Evolutionary conservation across 768 basidiomycete genomes (phyloP).

Genomic region (Sistotremastrum suecicum): DNA sequence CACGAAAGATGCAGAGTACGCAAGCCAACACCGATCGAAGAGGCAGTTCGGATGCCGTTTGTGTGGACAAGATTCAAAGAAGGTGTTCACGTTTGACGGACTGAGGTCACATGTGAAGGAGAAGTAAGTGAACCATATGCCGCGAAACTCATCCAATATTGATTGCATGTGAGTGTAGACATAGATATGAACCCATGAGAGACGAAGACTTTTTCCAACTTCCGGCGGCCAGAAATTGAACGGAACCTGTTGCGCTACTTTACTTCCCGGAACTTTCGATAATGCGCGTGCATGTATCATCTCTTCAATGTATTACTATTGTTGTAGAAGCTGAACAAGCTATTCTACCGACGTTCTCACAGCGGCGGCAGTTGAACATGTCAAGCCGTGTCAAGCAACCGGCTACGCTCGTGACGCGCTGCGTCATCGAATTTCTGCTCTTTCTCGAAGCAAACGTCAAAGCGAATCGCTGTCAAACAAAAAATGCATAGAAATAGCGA

Average conservation of each 20-base stretch:
- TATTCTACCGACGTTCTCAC: neutral
- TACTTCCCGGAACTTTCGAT: too few relatives aligned
- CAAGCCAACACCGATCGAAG: slow-evolving; percentile 17
- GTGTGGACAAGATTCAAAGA: slow-evolving; percentile 19
- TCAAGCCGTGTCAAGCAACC: too few relatives aligned
- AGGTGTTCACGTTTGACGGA: slow-evolving; percentile 36
- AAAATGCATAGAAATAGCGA: neutral
- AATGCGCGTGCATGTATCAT: neutral
- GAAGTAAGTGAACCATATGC: slow-evolving; percentile 28
- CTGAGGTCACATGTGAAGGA: slow-evolving; percentile 47
- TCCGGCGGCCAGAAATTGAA: neutral
- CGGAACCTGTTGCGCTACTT: neutral
- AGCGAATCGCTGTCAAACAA: slow-evolving; percentile 1
- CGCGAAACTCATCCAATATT: slow-evolving; percentile 4
- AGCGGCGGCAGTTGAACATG: too few relatives aligned
- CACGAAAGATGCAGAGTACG: slow-evolving; percentile 7
- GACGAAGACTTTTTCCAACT: slow-evolving; percentile 39
- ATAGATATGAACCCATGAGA: slow-evolving; percentile 28
- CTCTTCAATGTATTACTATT: neutral
- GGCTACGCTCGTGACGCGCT: too few relatives aligned
- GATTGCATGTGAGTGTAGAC: slow-evolving; percentile 22
- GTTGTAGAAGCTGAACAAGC: neutral
- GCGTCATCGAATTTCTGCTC: neutral
- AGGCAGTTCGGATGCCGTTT: slow-evolving; percentile 40
- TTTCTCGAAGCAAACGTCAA: slow-evolving; percentile 4